A percentile compares a stretch with the other conserved stretches of the same genome.
Conservation (phyloP, 768 basidiomycete species). For the Cantharellus anzutake region DNA sequence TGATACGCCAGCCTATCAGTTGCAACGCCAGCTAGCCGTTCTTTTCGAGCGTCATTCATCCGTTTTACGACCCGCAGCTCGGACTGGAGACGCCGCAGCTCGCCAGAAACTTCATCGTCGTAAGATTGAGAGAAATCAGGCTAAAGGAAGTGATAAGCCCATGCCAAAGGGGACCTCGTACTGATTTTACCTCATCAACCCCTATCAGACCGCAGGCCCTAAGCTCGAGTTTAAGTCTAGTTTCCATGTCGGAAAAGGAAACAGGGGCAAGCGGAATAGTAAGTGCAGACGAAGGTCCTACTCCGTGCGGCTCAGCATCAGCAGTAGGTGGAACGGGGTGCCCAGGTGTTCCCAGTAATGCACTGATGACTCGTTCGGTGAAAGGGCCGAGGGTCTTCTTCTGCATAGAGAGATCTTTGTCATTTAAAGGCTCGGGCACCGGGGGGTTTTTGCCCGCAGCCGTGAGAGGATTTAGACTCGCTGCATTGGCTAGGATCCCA, state of each 20-base stretch:
- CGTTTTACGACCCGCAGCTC: conserved; percentile 59
- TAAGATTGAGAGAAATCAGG: conserved; percentile 55
- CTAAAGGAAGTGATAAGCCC: conserved; percentile 18
- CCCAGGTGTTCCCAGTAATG: conserved; percentile 7
- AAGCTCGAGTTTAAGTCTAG: conserved; percentile 14
- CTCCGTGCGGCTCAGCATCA: neutral
- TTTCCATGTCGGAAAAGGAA: conserved; percentile 64
- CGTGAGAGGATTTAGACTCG: neutral
- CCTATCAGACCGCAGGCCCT: conserved; percentile 23
- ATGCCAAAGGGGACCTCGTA: neutral
- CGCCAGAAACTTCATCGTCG: conserved; percentile 82
- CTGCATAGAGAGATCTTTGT: conserved; percentile 49
- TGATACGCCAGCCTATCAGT: conserved; percentile 78
- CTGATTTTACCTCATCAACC: conserved; percentile 15
- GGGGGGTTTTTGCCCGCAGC: conserved; percentile 34
- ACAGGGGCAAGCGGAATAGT: conserved; percentile 37
- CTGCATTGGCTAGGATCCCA: neutral
- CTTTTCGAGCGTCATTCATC: conserved; percentile 69
- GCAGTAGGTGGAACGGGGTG: neutral
- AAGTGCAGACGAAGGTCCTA: neutral
- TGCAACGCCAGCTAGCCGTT: conserved; percentile 52
- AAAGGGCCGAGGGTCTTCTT: conserved; percentile 72
- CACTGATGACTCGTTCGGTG: conserved; percentile 45
- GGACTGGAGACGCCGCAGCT: conserved; percentile 72
- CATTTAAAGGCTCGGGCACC: conserved; percentile 67